Evolutionary conservation across 2,329 filamentous ascomycete genomes (phyloP).

Genomic region (Ceratocystis alfenasii): DNA sequence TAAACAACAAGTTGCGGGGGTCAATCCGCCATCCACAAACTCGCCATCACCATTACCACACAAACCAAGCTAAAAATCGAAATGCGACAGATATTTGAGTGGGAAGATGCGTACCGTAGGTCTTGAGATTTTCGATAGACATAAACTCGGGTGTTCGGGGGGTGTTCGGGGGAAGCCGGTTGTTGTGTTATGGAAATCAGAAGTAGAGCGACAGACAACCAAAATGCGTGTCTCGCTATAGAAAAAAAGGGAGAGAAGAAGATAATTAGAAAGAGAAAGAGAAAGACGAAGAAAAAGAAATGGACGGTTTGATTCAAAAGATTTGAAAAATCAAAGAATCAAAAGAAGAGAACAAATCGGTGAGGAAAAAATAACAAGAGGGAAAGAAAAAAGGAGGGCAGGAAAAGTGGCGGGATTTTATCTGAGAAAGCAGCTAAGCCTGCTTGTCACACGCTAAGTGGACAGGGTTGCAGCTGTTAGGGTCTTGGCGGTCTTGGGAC

Average conservation of each 20-base stretch:
- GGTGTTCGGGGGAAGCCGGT: conserved; percentile 45
- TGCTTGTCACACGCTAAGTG: conserved; percentile 2
- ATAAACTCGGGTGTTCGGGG: conserved; percentile 73
- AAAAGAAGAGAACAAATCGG: conserved; percentile 24
- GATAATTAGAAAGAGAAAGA: background rate
- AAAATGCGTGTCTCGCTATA: conserved; percentile 38
- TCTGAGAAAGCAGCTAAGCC: background rate
- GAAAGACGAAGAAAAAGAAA: background rate
- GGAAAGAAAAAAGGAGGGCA: conserved; percentile 16
- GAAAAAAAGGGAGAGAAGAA: conserved; percentile 9
- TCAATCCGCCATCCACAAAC: background rate
- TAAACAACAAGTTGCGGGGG: background rate
- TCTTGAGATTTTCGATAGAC: conserved; percentile 98
- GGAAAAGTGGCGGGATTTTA: conserved; percentile 20
- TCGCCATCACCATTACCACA: background rate
- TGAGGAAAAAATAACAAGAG: conserved; percentile 25
- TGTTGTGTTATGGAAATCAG: conserved; percentile 31
- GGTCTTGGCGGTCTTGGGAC: background rate
- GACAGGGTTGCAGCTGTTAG: background rate
- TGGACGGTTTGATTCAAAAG: conserved; percentile 22
- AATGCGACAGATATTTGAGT: background rate
- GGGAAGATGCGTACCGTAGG: conserved; percentile 58
- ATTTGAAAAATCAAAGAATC: conserved; percentile 11
- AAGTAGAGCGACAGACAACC: conserved; percentile 41
- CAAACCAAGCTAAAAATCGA: background rate